phyloP scores from a whole-genome alignment of 805 yeast genomes.

The Schizosaccharomyces osmophilus region DNA sequence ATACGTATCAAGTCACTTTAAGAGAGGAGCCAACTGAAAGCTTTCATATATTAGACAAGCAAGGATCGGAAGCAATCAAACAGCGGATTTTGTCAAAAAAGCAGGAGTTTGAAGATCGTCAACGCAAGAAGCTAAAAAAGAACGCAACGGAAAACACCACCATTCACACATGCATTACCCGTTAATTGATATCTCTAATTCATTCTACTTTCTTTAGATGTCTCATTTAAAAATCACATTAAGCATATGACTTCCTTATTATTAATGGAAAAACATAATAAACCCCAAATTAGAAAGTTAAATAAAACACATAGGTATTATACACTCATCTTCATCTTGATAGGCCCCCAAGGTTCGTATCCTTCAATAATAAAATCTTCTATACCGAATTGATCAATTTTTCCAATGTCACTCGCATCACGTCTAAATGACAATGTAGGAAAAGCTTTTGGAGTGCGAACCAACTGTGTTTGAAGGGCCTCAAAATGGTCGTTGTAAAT shows the following conservation, averaged over 20 bases:
- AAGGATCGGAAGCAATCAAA: constrained; percentile 27
- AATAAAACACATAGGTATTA: constrained; percentile 15
- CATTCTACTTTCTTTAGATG: too few relatives aligned
- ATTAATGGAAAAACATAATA: neutral
- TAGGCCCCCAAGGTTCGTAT: constrained; percentile 60
- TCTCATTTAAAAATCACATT: neutral
- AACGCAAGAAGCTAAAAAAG: constrained; percentile 66
- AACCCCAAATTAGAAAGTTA: neutral
- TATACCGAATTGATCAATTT: constrained; percentile 66
- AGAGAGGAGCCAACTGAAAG: neutral
- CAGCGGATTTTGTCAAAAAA: constrained; percentile 46
- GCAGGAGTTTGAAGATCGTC: constrained; percentile 61
- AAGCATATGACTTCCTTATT: neutral
- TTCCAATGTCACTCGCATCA: constrained; percentile 20
- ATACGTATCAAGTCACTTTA: neutral
- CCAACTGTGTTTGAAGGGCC: constrained; percentile 58
- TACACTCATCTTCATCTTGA: constrained; percentile 94
- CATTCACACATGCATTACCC: neutral
- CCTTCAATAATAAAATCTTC: constrained; percentile 69
- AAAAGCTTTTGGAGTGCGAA: constrained; percentile 51
- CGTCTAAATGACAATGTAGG: constrained; percentile 57
- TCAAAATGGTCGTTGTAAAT: constrained; percentile 84
- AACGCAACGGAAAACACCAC: constrained; percentile 14
- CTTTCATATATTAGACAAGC: neutral
- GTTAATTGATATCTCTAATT: too few relatives aligned